These are phyloP conservation scores for Botryobasidium botryosum DNA, from an alignment of 768 basidiomycete species.

Conservation along the genomic window DNA sequence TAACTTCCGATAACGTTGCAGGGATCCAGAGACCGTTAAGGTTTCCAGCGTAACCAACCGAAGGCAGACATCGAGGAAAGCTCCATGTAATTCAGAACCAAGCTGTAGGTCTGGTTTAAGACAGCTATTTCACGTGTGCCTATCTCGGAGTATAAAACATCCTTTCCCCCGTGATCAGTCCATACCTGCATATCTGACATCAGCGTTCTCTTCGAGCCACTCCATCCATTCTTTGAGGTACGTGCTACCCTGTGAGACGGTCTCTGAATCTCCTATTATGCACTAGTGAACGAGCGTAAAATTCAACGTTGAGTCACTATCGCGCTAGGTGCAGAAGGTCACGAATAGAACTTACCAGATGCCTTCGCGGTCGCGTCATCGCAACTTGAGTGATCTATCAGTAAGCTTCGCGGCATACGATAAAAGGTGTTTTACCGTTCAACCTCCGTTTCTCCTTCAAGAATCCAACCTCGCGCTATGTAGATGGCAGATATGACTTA, in stretches of 20 bases:
- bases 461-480: conserved; percentile 87
- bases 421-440: conserved; percentile 41
- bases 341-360: conserved; percentile 42
- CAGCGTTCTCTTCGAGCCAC: conserved; percentile 82
- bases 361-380: conserved; percentile 82
- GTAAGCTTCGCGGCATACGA: background rate
- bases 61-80: no score
- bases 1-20: no score
- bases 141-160: no score
- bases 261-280: conserved; percentile 85
- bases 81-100: no score
- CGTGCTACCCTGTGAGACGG: conserved; percentile 64
- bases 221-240: conserved; percentile 82
- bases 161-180: no score
- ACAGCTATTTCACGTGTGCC: no score
- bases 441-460: conserved; percentile 80
- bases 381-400: conserved; percentile 34
- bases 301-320: conserved; percentile 9
- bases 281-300: conserved; percentile 33
- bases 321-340: no score
- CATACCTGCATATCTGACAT: no score
- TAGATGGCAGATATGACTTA: no score
- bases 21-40: no score
- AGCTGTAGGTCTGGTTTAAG: no score
- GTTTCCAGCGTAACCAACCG: no score